Base-by-base conservation (phyloP, 345 rosid species). In the Acer campestre region DNA sequence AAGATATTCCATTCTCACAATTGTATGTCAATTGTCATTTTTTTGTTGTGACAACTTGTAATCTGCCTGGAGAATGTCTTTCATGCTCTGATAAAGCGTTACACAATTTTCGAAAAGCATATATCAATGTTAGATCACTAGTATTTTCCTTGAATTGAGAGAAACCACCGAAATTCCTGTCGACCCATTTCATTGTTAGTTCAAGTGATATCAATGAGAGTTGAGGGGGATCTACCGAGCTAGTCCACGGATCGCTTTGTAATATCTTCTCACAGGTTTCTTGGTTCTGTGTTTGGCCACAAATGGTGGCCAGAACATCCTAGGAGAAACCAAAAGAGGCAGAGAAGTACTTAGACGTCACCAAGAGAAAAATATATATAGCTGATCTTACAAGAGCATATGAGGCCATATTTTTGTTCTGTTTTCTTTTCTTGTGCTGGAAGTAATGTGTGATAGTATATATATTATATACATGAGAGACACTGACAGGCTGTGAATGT, bases 131-230 rank as follows among this genome's bases (percentile, higher is more conserved):
- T 2, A 55, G 42, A 38, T 74, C 23, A 13, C 69, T 69, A 10
- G 73, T 22, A 64, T 68, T 67, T 17, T 63, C 23, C 1, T 20
- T 23, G 31, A 78, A 65, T 1, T 8, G 27, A 0, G 71, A 2
- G 27, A 74, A 78, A 62, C 35, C 31, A 10, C 20, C 6, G 58
- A 51, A 61, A 53, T 69, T 78, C 0, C 6, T 8, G 0, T 0
- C 10, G 7, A 78, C 75, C 25, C 70, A 79, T 20, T 78, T 78
- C 65, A 14, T 29, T 16, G 76, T 14, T 6, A 75, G 71, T 20
- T 81, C 81, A 20, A 81, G 48, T 44, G 84, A 81, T 51, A 81
- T 44, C 55, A 77, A 67, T 7, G 79, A 81, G 42, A 81, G 72
- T 20, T 65, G 68, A 35, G 79, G 76, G 65, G 75, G 84, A 71